Evolutionary conservation across 2,329 filamentous ascomycete genomes (phyloP), one percentile per base, ranked within the genome.

Genomic region (Clonostachys rosea): DNA sequence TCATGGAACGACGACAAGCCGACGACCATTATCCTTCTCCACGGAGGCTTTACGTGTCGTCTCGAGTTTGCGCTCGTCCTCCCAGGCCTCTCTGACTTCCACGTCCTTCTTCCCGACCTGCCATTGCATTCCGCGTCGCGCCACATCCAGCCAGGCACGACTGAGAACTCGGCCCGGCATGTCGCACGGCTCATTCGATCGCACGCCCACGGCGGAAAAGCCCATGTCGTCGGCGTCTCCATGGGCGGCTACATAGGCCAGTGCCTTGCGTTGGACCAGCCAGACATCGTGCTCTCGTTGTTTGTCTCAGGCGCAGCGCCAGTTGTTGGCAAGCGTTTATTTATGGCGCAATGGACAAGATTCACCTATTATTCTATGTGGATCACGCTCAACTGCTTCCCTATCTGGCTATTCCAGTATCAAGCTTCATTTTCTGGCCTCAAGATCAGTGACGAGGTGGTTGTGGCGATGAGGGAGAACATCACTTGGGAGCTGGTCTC

Each of bases 141-240:
- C 8, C 53, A 57, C 50, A 48, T 69, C 33, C 47, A 53, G 12
- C 63, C 65, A 7, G 62, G 60, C 30, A 59, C 63, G 6, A 58
- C 67, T 39, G 50, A 49, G 9, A 52, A 58, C 20, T 55, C 58
- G 17, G 62, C 65, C 39, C 57, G 62, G 30, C 58, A 56, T 13
- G 55, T 73, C 14, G 63, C 68, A 10, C 45, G 53, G 3, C 54
- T 71, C 45, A 68, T 73, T 46, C 59, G 56, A 10, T 47, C 50
- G 5, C 58, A 65, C 47, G 68, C 67, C 11, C 62, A 69, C 41
- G 54, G 58, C 45, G 57, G 61, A 6, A 52, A 52, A 4, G 69
- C 68, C 5, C 69, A 72, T 50, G 41, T 72, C 33, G 65, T 68
- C 34, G 68, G 68, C 4, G 41, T 72, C 18, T 73, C 68, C 3